Evolutionary conservation across 1,139 yeast genomes (phyloP), one percentile per base, ranked within the genome.

Genomic region (Hyphopichia fennica): DNA sequence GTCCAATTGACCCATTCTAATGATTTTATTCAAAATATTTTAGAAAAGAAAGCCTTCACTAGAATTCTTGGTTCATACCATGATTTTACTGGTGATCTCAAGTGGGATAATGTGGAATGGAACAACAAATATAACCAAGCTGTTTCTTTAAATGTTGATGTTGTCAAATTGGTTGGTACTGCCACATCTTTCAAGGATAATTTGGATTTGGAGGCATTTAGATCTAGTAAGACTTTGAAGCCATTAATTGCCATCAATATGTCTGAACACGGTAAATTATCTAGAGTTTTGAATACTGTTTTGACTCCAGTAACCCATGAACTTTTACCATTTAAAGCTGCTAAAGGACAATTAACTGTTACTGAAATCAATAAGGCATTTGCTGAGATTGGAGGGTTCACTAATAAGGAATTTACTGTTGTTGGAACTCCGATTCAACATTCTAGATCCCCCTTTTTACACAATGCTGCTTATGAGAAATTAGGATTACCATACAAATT

Each of bases 161-260:
- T 88, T 41, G 78, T 89, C 44, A 90, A 90, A 64, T 83, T 93
- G 59, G 95, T 91, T 38, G 96, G 96, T 20, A 70, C 72, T 41
- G 96, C 97, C 8, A 58, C 66, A 2, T 54, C 65, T 1, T 72
- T 87, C 54, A 66, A 69, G 35, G 96, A 90, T 58, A 93, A 93
- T 62, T 65, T 85, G 47, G 67, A 65, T 2, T 70, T 91, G 45
- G 96, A 89, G 59, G 60, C 62, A 20, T 93, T 91, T 71, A 79
- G 91, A 58, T 46, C 65, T 0, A 37, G 59, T 2, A 82, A 82
- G 55, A 63, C 67, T 2, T 48, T 58, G 14, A 73, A 75, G 47
- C 96, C 96, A 3, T 71, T 91, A 56, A 80, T 90, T 65, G 93
- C 95, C 13, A 82, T 87, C 53, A 93, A 93, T 60, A 82, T 85